Conservation (phyloP, 768 basidiomycete species). For the Suillus hirtellus region DNA sequence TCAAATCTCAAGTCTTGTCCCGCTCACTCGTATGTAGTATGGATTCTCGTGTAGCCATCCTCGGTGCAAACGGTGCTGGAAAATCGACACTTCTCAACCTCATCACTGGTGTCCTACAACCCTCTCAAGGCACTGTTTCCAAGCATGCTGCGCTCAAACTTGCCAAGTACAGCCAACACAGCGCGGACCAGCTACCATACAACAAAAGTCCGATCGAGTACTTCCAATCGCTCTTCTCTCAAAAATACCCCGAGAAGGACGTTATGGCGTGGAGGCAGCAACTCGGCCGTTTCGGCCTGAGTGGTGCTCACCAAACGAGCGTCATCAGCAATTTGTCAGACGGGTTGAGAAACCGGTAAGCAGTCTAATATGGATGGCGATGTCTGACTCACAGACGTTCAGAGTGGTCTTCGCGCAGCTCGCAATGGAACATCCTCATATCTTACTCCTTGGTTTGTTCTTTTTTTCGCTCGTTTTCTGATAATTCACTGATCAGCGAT, state of each 20-base stretch:
- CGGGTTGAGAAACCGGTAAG: constrained; percentile 90
- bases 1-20: constrained; percentile 8
- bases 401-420: constrained; percentile 96
- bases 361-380: constrained; percentile 16
- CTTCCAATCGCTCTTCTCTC: constrained; percentile 76
- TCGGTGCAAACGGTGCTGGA: constrained; percentile 94
- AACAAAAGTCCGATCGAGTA: constrained; percentile 90
- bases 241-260: constrained; percentile 95
- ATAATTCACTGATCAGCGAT: constrained; percentile 15
- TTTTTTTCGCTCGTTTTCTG: constrained; percentile 11
- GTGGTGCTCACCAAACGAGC: constrained; percentile 89
- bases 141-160: constrained; percentile 91
- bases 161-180: constrained; percentile 98
- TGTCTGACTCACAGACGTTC: constrained; percentile 20
- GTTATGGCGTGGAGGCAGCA: constrained; percentile 85
- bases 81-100: constrained; percentile 92
- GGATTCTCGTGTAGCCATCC: constrained; percentile 94
- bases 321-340: constrained; percentile 95
- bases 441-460: constrained; percentile 75
- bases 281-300: constrained; percentile 93
- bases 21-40: constrained; percentile 49
- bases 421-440: constrained; percentile 96
- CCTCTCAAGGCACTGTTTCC: constrained; percentile 81
- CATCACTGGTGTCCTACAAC: constrained; percentile 80
- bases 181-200: constrained; percentile 97